phyloP scores from a whole-genome alignment of 2,329 filamentous ascomycete genomes.

The Sclerotiophoma versabilis region DNA sequence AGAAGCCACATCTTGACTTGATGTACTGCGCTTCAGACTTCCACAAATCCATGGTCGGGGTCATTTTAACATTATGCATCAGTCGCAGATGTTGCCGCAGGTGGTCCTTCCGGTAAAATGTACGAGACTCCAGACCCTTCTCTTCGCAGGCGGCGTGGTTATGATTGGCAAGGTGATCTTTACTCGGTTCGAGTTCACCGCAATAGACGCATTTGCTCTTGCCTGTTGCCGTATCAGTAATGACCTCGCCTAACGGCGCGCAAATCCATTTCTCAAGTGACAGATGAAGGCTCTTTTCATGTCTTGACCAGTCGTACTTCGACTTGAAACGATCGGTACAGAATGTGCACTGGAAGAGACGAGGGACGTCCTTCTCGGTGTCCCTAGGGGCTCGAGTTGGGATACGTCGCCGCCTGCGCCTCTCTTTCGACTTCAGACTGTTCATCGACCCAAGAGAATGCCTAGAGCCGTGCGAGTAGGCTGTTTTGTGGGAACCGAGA shows the following conservation, averaged over 20 bases:
- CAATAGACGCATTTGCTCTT: conserved; percentile 67
- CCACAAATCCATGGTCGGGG: conserved; percentile 70
- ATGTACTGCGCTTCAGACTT: conserved; percentile 63
- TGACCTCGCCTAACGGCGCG: conserved; percentile 64
- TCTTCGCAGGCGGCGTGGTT: conserved; percentile 71
- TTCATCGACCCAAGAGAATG: conserved; percentile 65
- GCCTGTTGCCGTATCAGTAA: conserved; percentile 64
- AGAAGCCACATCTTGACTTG: conserved; percentile 64
- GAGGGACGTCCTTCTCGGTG: conserved; percentile 27
- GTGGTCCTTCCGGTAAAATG: conserved; percentile 69
- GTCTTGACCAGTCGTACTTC: conserved; percentile 53
- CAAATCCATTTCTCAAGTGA: conserved; percentile 59
- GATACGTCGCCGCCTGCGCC: conserved; percentile 63
- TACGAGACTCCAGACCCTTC: conserved; percentile 67
- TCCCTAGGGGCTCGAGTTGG: conserved; percentile 48
- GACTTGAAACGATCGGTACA: conserved; percentile 50
- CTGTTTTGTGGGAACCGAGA: conserved; percentile 62
- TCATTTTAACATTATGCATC: conserved; percentile 68
- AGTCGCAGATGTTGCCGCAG: conserved; percentile 67
- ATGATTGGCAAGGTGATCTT: conserved; percentile 65
- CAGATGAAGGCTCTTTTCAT: conserved; percentile 50
- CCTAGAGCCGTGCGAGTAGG: conserved; percentile 63
- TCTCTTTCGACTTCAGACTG: conserved; percentile 60
- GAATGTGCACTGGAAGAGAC: conserved; percentile 50
- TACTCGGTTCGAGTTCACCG: conserved; percentile 59